These are phyloP conservation scores for Ceratobasidium sp. DNA, from an alignment of 1,284 basidiomycete genomes.

Conservation along the genomic window DNA sequence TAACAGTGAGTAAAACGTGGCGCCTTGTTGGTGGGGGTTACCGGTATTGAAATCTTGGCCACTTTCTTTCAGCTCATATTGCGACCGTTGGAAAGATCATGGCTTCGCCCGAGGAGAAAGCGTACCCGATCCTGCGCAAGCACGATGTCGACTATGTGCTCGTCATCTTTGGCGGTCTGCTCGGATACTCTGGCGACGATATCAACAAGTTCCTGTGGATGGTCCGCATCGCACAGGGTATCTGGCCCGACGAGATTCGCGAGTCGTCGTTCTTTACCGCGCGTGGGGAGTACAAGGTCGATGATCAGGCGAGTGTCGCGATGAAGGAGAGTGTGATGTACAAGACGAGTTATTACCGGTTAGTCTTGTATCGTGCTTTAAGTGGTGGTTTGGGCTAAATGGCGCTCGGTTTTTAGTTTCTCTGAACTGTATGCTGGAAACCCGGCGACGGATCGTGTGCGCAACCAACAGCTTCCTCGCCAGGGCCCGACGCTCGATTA, in stretches of 20 bases:
- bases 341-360: constrained; percentile 97
- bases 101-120: constrained; percentile 93
- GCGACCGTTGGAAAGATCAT: constrained; percentile 98
- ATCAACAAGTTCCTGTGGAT: constrained; percentile 99
- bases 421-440: constrained; percentile 86
- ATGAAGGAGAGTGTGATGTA: constrained; percentile 99
- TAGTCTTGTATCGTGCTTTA: constrained; percentile 54
- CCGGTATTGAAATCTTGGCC: background rate
- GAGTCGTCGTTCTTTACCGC: constrained; percentile 95
- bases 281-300: constrained; percentile 95
- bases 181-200: constrained; percentile 98
- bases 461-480: constrained; percentile 82
- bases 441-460: constrained; percentile 84
- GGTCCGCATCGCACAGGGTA: constrained; percentile 97
- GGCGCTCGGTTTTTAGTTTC: constrained; percentile 62
- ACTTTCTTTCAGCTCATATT: constrained; percentile 80
- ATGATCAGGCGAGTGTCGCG: constrained; percentile 86
- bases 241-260: constrained; percentile 98
- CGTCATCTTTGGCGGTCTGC: constrained; percentile 96
- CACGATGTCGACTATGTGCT: constrained; percentile 99
- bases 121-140: constrained; percentile 96
- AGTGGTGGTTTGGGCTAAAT: background rate
- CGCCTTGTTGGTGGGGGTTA: background rate
- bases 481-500: constrained; percentile 86
- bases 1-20: constrained; percentile 79